These are phyloP conservation scores for Colletotrichum lindemuthianum DNA, from an alignment of 2,329 filamentous ascomycete genomes.

Conservation along the genomic window DNA sequence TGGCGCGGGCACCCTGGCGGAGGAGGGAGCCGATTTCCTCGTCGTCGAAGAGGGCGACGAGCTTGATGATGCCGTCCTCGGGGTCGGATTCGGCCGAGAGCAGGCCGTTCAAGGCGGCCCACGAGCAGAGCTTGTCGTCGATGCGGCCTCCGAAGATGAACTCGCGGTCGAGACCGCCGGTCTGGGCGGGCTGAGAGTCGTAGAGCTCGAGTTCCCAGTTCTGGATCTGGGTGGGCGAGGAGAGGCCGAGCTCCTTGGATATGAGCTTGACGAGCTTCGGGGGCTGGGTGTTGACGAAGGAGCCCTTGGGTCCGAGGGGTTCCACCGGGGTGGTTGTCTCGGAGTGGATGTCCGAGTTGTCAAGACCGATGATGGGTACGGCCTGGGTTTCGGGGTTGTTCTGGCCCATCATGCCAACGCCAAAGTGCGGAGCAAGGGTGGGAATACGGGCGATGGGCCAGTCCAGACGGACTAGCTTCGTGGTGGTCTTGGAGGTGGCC, in stretches of 20 bases:
- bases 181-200: conserved; percentile 85
- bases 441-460: conserved; percentile 96
- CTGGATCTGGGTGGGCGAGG: conserved; percentile 78
- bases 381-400: conserved; percentile 92
- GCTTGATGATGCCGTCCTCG: conserved; percentile 78
- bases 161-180: conserved; percentile 88
- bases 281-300: conserved; percentile 86
- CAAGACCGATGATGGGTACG: conserved; percentile 91
- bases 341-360: conserved; percentile 69
- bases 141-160: conserved; percentile 96
- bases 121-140: conserved; percentile 97
- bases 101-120: conserved; percentile 86
- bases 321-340: conserved; percentile 44
- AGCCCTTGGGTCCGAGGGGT: conserved; percentile 69
- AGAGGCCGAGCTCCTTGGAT: conserved; percentile 78
- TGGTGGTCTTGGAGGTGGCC: conserved; percentile 77
- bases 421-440: conserved; percentile 94
- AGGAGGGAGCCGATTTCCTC: conserved; percentile 95
- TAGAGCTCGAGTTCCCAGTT: conserved; percentile 98
- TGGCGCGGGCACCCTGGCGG: conserved; percentile 88
- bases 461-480: conserved; percentile 87
- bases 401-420: conserved; percentile 73
- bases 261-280: conserved; percentile 86
- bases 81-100: conserved; percentile 71
- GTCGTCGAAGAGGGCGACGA: conserved; percentile 95